phyloP scores from a whole-genome alignment of 345 rosid genomes.

The Arabidopsis suecica region DNA sequence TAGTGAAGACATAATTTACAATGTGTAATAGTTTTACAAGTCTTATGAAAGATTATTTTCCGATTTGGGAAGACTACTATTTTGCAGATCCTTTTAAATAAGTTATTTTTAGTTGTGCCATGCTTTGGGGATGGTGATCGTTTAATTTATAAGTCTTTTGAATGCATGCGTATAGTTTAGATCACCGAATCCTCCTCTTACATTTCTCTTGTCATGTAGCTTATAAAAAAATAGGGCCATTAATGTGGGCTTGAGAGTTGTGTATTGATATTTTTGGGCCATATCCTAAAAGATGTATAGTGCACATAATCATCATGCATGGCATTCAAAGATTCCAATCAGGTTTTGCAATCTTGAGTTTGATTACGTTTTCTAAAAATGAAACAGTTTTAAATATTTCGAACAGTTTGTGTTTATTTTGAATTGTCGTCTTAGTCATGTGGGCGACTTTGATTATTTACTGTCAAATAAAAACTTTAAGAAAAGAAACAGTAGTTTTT shows the following conservation, averaged over 20 bases:
- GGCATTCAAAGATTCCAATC: background rate
- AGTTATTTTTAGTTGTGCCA: too few relatives aligned
- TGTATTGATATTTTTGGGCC: constrained; percentile 12
- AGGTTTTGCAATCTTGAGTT: background rate
- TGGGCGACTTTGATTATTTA: background rate
- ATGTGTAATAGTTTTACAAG: constrained; percentile 4
- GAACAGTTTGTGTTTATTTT: background rate
- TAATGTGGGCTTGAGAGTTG: constrained; percentile 15
- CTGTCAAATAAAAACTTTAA: background rate
- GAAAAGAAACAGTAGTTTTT: background rate
- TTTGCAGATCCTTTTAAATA: too few relatives aligned
- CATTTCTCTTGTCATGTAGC: background rate
- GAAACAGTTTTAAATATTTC: background rate
- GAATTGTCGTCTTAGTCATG: background rate
- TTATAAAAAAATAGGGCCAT: background rate
- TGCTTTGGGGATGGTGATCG: too few relatives aligned
- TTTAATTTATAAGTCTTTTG: background rate
- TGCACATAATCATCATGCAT: background rate
- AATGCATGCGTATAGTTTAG: background rate
- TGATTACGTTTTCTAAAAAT: background rate
- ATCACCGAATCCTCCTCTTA: background rate
- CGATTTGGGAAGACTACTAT: background rate
- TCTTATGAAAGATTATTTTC: constrained; percentile 46
- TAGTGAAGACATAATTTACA: background rate
- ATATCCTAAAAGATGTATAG: background rate